Base-by-base conservation (phyloP, 2,329 filamentous ascomycete species). In the Magnaporthiopsis rhizophila region DNA sequence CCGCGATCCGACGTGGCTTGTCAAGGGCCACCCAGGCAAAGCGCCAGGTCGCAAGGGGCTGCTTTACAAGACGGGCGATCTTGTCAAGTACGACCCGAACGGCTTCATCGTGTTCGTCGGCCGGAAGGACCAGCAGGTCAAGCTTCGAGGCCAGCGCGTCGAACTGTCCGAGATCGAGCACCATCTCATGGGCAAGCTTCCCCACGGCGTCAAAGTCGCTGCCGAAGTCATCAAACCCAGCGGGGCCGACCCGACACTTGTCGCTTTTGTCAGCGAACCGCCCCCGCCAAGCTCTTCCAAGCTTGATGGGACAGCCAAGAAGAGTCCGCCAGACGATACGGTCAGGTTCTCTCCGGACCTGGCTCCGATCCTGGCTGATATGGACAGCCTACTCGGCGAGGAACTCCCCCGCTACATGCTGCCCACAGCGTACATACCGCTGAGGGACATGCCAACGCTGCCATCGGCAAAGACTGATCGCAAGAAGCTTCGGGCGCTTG, bases 51-150 rank as follows among this genome's bases (percentile, higher is more conserved):
- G 63, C 13, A 30, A 9, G 2, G 63, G 63, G 4, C 13, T 45
- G n/a, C 58, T 66, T 3, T 79, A 78, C 66, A 74, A 73, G 45
- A 78, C 77, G 3, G 77, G 77, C 36, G 77, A 80, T 65, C 71
- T 79, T 11, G 77, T 70, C 18, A 69, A 69, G 58, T 76, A 77
- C 32, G 67, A 72, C 61, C 67, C 68, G 0, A 71, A 80, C 62
- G 77, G 77, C 4, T 67, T 65, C 21, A 70, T 82, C 11, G 67
- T 71, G 0, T 80, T 76, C 62, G 67, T 82, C 50, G 81, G 81
- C 38, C 74, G 83, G 34, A 82, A 81, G 66, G 83, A 86, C 67
- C 75, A 74, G 0, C 83, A 86, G 69, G 76, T 86, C 56, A 86
- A 86, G 68, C 71, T 86, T 12, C 76, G 78, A 24, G 85, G 86